Percentiles rank a stretch among this genome's conserved stretches.
These are phyloP conservation scores for Talaromyces albobiverticillius DNA, from an alignment of 2,329 filamentous ascomycete genomes.

Conservation along the genomic window DNA sequence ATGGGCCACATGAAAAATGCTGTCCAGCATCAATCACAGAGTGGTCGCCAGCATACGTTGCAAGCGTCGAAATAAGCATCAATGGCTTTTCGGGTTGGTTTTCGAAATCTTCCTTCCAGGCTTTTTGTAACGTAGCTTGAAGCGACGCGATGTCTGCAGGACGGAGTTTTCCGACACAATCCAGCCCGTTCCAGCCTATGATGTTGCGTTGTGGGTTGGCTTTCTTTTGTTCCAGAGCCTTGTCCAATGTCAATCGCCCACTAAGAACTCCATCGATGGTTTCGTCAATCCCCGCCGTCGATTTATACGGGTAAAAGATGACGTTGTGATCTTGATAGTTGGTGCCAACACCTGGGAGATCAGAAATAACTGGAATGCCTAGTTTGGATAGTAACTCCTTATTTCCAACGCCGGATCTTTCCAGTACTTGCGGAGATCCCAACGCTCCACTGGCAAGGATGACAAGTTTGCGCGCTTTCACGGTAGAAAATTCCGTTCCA, in stretches of 20 bases:
- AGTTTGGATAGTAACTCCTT: constrained; percentile 34
- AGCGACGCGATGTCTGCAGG: constrained; percentile 55
- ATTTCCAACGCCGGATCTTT: constrained; percentile 49
- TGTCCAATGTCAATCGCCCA: constrained; percentile 46
- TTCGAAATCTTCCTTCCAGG: constrained; percentile 58
- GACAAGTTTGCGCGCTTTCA: constrained; percentile 3
- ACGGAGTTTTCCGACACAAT: constrained; percentile 56
- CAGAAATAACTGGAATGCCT: constrained; percentile 39
- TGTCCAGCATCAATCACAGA: constrained; percentile 39
- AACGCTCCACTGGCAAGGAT: constrained; percentile 10
- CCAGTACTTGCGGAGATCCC: constrained; percentile 45
- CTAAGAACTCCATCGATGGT: constrained; percentile 55
- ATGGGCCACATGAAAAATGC: constrained; percentile 54
- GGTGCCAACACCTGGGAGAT: constrained; percentile 48
- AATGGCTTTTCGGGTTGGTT: constrained; percentile 39
- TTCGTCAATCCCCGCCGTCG: constrained; percentile 43
- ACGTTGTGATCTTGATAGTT: constrained; percentile 27
- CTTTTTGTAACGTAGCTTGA: constrained; percentile 51
- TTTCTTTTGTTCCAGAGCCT: constrained; percentile 44
- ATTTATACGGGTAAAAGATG: constrained; percentile 52
- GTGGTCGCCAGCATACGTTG: constrained; percentile 26
- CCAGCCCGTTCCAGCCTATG: constrained; percentile 58
- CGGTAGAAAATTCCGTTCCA: background rate
- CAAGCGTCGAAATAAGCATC: constrained; percentile 16
- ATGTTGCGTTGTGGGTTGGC: constrained; percentile 38